Evolutionary conservation across 495 filamentous ascomycete genomes (phyloP).

Genomic region (Astrocystis sublimbata): DNA sequence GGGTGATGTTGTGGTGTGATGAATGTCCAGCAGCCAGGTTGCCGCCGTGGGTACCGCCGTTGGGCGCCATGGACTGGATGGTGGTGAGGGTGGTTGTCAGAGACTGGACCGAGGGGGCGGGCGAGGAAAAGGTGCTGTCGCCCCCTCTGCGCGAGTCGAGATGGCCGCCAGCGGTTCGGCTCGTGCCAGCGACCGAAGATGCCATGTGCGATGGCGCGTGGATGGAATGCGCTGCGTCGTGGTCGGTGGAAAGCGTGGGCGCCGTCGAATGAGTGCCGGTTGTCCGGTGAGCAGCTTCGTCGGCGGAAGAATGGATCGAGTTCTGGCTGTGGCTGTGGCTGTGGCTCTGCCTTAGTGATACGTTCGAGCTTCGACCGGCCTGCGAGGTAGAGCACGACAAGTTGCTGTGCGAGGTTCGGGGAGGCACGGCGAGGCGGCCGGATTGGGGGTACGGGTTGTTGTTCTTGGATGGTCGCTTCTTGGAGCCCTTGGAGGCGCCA

Average conservation of each 20-base stretch:
- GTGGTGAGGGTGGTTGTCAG: constrained; percentile 95
- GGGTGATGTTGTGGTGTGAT: constrained; percentile 51
- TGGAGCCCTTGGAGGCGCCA: constrained; percentile 43
- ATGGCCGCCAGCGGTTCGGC: constrained; percentile 63
- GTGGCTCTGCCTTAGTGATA: too few species aligned
- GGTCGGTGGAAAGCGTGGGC: constrained; percentile 78
- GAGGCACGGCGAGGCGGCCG: constrained; percentile 35
- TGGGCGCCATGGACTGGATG: constrained; percentile 82
- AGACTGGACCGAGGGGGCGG: constrained; percentile 85
- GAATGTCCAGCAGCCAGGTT: constrained; percentile 41
- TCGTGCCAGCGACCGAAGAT: constrained; percentile 59
- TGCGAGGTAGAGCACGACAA: constrained; percentile 58
- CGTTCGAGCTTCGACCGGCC: constrained; percentile 34
- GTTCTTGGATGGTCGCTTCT: constrained; percentile 60
- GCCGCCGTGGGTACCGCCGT: constrained; percentile 53
- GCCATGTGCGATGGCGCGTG: constrained; percentile 76
- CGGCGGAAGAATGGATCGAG: constrained; percentile 59
- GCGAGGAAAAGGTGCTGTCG: constrained; percentile 91
- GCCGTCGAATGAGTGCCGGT: constrained; percentile 68
- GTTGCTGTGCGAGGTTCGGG: constrained; percentile 54
- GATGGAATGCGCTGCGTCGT: constrained; percentile 71
- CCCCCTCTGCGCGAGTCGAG: constrained; percentile 68
- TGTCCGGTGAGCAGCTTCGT: constrained; percentile 58
- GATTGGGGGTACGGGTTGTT: constrained; percentile 87
- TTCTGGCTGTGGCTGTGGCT: constrained; percentile 52